Evolutionary conservation across 345 rosid genomes (phyloP).

Genomic region (Geranium rotundifolium): DNA sequence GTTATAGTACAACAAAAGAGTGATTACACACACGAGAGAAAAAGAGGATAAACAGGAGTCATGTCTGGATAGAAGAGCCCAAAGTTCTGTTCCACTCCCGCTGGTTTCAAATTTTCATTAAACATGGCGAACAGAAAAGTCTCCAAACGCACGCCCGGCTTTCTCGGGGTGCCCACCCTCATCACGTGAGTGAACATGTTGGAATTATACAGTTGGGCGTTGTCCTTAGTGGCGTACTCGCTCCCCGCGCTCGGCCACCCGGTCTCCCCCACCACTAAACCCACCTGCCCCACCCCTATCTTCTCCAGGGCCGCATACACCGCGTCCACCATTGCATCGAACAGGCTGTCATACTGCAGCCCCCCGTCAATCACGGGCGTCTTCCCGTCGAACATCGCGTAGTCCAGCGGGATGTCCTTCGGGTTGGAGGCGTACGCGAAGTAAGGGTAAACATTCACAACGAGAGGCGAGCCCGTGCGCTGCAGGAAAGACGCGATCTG

Average conservation of each 20-base stretch:
- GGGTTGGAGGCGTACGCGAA: constrained; percentile 25
- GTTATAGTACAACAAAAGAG: no score
- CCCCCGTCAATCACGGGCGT: constrained; percentile 18
- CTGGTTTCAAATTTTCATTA: constrained; percentile 13
- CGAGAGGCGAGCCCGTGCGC: constrained; percentile 16
- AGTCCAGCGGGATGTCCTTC: constrained; percentile 12
- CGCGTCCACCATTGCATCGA: constrained; percentile 27
- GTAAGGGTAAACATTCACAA: constrained; percentile 33
- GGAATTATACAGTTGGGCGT: constrained; percentile 8
- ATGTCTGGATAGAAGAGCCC: constrained; percentile 18
- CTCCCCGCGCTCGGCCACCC: constrained; percentile 11
- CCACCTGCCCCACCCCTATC: neutral
- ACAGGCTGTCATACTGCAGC: constrained; percentile 19
- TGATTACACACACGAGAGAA: neutral
- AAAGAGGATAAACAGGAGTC: constrained; percentile 12
- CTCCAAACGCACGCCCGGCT: constrained; percentile 7
- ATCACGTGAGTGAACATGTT: constrained; percentile 3
- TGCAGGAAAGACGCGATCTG: constrained; percentile 10
- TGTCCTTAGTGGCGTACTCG: neutral
- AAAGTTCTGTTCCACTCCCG: constrained; percentile 9
- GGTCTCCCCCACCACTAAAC: constrained; percentile 3
- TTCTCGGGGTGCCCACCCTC: constrained; percentile 23
- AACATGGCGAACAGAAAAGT: constrained; percentile 17
- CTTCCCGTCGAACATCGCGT: constrained; percentile 14
- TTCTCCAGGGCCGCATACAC: constrained; percentile 20